These are phyloP conservation scores for Solanum raphanifolium DNA, from an alignment of 257 asterid genomes.

Conservation along the genomic window DNA sequence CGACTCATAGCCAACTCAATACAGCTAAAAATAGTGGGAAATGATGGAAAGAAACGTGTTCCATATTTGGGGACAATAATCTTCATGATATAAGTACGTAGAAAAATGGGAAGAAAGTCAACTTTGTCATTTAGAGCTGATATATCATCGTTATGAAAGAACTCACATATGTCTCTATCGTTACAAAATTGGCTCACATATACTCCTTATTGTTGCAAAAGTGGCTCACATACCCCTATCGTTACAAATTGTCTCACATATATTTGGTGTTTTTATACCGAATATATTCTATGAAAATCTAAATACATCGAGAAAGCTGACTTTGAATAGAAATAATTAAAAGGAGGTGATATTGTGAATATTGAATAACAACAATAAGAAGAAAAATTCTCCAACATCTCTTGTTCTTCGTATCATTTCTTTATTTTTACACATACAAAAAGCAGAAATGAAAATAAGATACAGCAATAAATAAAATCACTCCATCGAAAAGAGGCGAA, in stretches of 20 bases:
- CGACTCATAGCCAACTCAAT: constrained; percentile 35
- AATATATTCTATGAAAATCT: no score
- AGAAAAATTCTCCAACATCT: neutral
- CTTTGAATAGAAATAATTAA: no score
- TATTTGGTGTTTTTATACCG: no score
- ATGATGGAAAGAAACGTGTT: constrained; percentile 35
- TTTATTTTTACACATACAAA: neutral
- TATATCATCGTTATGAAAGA: no score
- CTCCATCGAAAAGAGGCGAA: neutral
- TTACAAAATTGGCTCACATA: no score
- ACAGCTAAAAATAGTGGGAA: constrained; percentile 36
- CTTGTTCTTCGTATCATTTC: neutral
- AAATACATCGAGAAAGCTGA: no score
- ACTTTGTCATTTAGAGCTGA: no score
- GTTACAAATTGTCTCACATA: no score
- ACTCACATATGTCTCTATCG: no score
- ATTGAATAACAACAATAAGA: neutral
- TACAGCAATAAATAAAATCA: neutral
- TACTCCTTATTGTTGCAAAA: no score
- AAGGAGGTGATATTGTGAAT: neutral
- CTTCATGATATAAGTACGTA: neutral
- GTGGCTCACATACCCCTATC: no score
- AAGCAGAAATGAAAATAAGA: neutral
- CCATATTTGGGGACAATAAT: constrained; percentile 24
- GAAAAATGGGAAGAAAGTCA: no score